Evolutionary conservation across 768 basidiomycete species (phyloP).

Genomic region (Termitomyces sp.): DNA sequence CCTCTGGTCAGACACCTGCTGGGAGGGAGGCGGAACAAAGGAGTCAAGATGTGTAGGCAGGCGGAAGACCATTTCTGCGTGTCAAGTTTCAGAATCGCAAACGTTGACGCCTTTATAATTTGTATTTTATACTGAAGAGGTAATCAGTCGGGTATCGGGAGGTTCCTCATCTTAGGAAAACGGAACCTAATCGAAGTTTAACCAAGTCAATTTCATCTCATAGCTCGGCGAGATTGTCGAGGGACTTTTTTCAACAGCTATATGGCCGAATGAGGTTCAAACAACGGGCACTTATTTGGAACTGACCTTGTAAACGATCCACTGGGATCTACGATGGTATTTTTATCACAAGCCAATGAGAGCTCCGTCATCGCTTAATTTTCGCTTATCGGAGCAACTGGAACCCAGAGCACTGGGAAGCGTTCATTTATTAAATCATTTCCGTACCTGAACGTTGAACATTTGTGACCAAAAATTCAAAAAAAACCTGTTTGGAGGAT

Average conservation of each 20-base stretch:
- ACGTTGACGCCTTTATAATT: conserved; percentile 37
- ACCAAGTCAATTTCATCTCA: conserved; percentile 23
- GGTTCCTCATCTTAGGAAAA: conserved; percentile 13
- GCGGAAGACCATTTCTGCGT: conserved; percentile 53
- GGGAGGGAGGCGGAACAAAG: conserved; percentile 52
- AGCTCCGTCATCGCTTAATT: conserved; percentile 15
- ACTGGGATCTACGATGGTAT: conserved; percentile 22
- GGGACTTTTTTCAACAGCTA: conserved; percentile 21
- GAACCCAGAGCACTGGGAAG: conserved; percentile 9
- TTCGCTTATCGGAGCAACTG: conserved; percentile 9
- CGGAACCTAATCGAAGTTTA: conserved; percentile 9
- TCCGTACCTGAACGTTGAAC: conserved; percentile 17
- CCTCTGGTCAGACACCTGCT: conserved; percentile 37
- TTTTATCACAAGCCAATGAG: conserved; percentile 10
- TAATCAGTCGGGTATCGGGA: conserved; percentile 17
- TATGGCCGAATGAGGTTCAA: conserved; percentile 20
- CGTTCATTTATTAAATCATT: conserved; percentile 9
- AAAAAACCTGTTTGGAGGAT: conserved; percentile 6
- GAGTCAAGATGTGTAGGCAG: conserved; percentile 59
- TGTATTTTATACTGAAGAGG: conserved; percentile 19
- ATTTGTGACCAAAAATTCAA: conserved; percentile 22
- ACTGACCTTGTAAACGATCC: conserved; percentile 25
- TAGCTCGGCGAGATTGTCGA: conserved; percentile 30
- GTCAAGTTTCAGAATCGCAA: conserved; percentile 23
- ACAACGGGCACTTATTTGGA: conserved; percentile 12